phyloP scores from a whole-genome alignment of 305 asterid species.

The Coffea humblotiana region DNA sequence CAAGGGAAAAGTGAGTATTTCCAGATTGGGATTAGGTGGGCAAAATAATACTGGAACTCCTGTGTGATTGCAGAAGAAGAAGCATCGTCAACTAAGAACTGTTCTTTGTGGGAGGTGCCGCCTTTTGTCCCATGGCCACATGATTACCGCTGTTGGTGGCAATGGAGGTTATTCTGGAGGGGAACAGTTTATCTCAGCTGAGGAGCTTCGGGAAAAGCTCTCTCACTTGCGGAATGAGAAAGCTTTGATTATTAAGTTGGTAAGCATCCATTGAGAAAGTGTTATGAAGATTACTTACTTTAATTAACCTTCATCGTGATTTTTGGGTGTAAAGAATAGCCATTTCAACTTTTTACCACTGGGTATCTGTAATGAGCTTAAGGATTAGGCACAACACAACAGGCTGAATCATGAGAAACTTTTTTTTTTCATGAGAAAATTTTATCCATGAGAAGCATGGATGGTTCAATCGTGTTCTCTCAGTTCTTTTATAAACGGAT shows the following conservation, averaged over 20 bases:
- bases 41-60: not conserved
- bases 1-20: too few relatives aligned
- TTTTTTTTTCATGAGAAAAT: not conserved
- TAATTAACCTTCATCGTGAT: not conserved
- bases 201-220: constrained; percentile 89
- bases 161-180: constrained; percentile 99
- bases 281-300: not conserved
- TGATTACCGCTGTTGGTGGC: constrained; percentile 99
- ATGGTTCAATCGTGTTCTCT: not conserved
- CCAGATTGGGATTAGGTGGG: not conserved
- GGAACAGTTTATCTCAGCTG: constrained; percentile 88
- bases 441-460: not conserved
- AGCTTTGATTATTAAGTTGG: constrained; percentile 90
- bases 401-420: not conserved
- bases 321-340: not conserved
- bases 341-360: not conserved
- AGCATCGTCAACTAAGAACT: constrained; percentile 72
- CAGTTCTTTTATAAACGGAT: not conserved
- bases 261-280: constrained; percentile 16
- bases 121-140: constrained; percentile 90
- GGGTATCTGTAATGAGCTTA: not conserved
- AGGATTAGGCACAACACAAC: not conserved
- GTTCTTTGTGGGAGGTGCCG: constrained; percentile 94
- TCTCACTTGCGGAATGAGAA: constrained; percentile 80
- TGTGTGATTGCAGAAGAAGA: constrained; percentile 74